Evolutionary conservation across 2,329 filamentous ascomycete species (phyloP).

Genomic region (Colletotrichum noveboracense): DNA sequence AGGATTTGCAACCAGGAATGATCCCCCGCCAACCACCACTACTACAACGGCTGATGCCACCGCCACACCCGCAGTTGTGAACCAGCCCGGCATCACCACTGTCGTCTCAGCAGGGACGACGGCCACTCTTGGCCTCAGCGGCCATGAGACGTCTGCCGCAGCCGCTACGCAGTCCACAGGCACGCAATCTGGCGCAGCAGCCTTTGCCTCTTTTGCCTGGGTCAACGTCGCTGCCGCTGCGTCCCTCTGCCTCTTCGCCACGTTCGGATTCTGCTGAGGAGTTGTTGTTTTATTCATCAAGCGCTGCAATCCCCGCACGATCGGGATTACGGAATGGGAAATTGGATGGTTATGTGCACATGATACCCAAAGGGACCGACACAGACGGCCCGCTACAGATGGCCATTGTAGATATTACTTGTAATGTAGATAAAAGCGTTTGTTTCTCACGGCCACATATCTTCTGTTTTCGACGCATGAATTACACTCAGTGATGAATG

Average conservation of each 20-base stretch:
- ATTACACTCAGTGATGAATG: background rate
- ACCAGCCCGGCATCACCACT: conserved; percentile 1
- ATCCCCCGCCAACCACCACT: conserved; percentile 19
- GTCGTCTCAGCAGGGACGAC: conserved; percentile 16
- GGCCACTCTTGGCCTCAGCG: conserved; percentile 35
- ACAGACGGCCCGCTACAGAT: conserved; percentile 13
- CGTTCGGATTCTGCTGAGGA: conserved; percentile 8
- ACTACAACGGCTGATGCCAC: background rate
- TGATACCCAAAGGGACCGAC: conserved; percentile 27
- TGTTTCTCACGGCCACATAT: conserved; percentile 1
- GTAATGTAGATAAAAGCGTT: conserved; percentile 19
- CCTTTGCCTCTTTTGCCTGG: background rate
- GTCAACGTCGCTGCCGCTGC: conserved; percentile 4
- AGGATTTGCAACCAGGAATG: conserved; percentile 43
- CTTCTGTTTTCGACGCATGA: background rate
- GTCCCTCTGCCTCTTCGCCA: background rate
- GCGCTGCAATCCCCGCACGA: background rate
- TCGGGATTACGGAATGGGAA: conserved; percentile 14
- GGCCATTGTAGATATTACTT: conserved; percentile 18
- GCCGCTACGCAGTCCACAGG: conserved; percentile 13
- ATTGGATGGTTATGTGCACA: conserved; percentile 24
- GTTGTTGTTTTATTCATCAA: background rate
- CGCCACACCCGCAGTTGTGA: conserved; percentile 1
- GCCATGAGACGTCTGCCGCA: conserved; percentile 36
- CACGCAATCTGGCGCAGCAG: background rate